Evolutionary conservation across 805 yeast genomes (phyloP).

Genomic region (Dipodascopsis uninucleata): DNA sequence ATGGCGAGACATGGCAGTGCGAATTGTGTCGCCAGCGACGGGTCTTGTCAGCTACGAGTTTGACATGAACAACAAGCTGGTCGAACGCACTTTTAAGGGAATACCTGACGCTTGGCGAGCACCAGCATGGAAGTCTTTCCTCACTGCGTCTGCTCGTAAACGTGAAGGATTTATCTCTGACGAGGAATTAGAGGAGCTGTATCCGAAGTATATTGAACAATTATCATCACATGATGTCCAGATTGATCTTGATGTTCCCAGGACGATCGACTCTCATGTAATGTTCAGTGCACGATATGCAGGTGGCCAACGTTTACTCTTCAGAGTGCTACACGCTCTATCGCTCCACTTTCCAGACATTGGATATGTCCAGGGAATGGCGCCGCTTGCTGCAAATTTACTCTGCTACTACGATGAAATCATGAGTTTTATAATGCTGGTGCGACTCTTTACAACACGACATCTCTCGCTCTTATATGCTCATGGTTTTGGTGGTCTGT

Average conservation of each 20-base stretch:
- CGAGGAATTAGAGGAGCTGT: slow-evolving; percentile 1
- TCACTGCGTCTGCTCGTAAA: slow-evolving; percentile 10
- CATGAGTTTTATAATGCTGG: slow-evolving; percentile 23
- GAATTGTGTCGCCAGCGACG: slow-evolving; percentile 1
- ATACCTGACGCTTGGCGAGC: slow-evolving; percentile 29
- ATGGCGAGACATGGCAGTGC: slow-evolving; percentile 13
- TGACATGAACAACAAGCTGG: slow-evolving; percentile 10
- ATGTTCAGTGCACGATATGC: slow-evolving; percentile 25
- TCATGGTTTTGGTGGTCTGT: slow-evolving; percentile 19
- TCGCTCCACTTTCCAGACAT: slow-evolving; percentile 26
- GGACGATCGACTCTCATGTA: slow-evolving; percentile 25
- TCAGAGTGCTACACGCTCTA: slow-evolving; percentile 27
- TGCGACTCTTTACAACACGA: slow-evolving; percentile 11
- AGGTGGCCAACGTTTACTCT: slow-evolving; percentile 29
- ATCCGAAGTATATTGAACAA: slow-evolving; percentile 4
- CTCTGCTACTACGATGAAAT: slow-evolving; percentile 32
- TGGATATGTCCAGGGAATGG: slow-evolving; percentile 41
- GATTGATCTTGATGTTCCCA: slow-evolving; percentile 30
- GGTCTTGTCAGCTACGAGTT: slow-evolving; percentile 4
- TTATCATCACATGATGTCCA: slow-evolving; percentile 25
- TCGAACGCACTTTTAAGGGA: slow-evolving; percentile 23
- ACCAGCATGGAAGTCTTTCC: slow-evolving; percentile 27
- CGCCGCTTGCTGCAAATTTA: slow-evolving; percentile 44
- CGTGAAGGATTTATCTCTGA: slow-evolving; percentile 3
- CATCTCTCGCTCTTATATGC: slow-evolving; percentile 19